Conservation (phyloP, 1,139 yeast species). For the Komagataea norvegica region DNA sequence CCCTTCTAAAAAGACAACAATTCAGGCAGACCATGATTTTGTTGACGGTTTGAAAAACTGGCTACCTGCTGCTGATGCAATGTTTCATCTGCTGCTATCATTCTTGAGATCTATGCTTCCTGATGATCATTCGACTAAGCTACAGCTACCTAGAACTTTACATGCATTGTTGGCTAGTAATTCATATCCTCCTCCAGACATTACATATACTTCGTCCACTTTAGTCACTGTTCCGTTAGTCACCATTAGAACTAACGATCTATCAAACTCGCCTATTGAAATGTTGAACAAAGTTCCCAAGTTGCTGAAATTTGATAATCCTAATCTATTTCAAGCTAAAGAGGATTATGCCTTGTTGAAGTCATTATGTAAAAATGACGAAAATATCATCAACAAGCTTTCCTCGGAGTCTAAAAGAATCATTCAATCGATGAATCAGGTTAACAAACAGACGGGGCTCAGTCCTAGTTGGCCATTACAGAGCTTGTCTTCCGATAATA, state of each 20-base stretch:
- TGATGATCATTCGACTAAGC: conserved; percentile 47
- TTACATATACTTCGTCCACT: conserved; percentile 36
- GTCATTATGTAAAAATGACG: conserved; percentile 54
- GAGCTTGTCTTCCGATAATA: no score
- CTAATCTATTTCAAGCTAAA: conserved; percentile 63
- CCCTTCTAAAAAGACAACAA: conserved; percentile 3
- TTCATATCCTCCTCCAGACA: conserved; percentile 59
- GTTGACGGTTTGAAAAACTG: conserved; percentile 72
- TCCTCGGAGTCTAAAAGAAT: conserved; percentile 73
- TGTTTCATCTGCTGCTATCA: conserved; percentile 73
- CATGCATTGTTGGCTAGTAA: conserved; percentile 58
- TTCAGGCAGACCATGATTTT: conserved; percentile 36
- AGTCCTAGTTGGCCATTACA: conserved; percentile 36
- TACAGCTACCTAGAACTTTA: conserved; percentile 58
- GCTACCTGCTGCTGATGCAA: conserved; percentile 81
- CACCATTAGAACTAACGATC: conserved; percentile 49
- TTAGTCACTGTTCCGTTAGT: conserved; percentile 63
- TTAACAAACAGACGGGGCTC: conserved; percentile 34
- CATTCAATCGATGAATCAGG: conserved; percentile 52
- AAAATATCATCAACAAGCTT: conserved; percentile 54
- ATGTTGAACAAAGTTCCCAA: conserved; percentile 57
- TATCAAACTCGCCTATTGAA: conserved; percentile 57
- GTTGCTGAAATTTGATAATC: conserved; percentile 64
- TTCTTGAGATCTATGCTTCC: conserved; percentile 80
- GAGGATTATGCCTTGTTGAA: conserved; percentile 78